Evolutionary conservation across 1,284 basidiomycete genomes (phyloP).

Genomic region (Melampsora larici-populina): DNA sequence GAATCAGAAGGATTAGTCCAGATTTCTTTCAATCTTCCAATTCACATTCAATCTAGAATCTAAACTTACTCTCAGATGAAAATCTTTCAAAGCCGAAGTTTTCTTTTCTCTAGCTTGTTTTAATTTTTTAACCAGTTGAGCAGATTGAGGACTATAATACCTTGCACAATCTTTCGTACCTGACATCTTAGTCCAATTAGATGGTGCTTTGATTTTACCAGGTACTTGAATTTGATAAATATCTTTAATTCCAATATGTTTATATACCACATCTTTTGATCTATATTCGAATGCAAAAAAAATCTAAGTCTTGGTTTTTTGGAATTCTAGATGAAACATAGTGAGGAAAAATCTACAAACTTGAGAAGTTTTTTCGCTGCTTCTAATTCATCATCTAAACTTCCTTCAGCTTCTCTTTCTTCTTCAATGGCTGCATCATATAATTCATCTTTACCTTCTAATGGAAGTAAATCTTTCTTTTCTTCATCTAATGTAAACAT

Average conservation of each 20-base stretch:
- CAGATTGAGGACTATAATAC: constrained; percentile 71
- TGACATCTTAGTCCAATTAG: constrained; percentile 77
- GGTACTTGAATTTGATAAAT: constrained; percentile 72
- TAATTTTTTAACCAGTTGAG: constrained; percentile 68
- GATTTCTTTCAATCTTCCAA: background rate
- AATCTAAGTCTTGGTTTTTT: background rate
- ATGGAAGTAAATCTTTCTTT: constrained; percentile 23
- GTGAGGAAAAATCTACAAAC: background rate
- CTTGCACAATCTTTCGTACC: constrained; percentile 68
- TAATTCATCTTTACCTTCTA: constrained; percentile 41
- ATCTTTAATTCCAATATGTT: constrained; percentile 62
- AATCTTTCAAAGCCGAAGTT: constrained; percentile 71
- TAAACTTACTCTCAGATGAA: constrained; percentile 65
- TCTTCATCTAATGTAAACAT: constrained; percentile 56
- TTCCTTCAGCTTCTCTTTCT: constrained; percentile 35
- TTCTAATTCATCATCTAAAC: constrained; percentile 30
- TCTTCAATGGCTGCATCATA: constrained; percentile 41
- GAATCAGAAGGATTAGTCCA: background rate
- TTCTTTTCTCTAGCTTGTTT: constrained; percentile 90
- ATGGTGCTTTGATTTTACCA: constrained; percentile 65
- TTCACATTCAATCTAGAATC: constrained; percentile 16
- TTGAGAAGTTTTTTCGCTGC: constrained; percentile 42
- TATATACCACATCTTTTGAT: constrained; percentile 45
- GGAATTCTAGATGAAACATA: background rate
- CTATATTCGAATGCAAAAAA: constrained; percentile 6